These are phyloP conservation scores for Hypoxylon lienhwacheense DNA, from an alignment of 495 filamentous ascomycete genomes.

Conservation along the genomic window DNA sequence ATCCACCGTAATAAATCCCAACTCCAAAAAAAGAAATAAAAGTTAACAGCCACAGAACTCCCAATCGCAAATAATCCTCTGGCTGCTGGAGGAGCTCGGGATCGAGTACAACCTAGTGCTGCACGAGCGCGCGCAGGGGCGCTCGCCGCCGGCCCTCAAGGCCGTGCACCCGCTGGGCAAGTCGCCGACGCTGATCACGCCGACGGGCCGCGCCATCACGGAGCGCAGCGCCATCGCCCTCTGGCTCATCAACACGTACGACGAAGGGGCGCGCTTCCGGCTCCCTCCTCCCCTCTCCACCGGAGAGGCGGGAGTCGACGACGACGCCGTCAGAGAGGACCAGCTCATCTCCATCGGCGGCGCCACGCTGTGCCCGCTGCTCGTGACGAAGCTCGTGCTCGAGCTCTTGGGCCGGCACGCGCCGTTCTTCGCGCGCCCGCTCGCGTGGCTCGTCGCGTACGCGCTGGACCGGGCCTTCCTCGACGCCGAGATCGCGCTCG, in stretches of 20 bases:
- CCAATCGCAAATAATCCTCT: slow-evolving; percentile 42
- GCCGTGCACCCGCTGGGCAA: slow-evolving; percentile 33
- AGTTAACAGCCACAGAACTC: no score
- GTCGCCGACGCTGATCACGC: slow-evolving; percentile 33
- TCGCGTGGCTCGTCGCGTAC: neutral
- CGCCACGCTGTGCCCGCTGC: slow-evolving; percentile 9
- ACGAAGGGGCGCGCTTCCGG: slow-evolving; percentile 23
- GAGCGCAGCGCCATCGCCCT: slow-evolving; percentile 34
- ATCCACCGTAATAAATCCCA: neutral
- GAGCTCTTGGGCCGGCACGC: neutral
- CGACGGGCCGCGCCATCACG: slow-evolving; percentile 28
- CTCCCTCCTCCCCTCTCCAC: neutral
- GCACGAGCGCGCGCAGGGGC: slow-evolving; percentile 29
- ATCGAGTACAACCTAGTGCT: slow-evolving; percentile 42
- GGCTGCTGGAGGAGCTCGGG: slow-evolving; percentile 45
- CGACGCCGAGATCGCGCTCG: slow-evolving; percentile 11
- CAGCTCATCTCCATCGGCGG: slow-evolving; percentile 22
- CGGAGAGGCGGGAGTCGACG: neutral
- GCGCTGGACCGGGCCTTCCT: slow-evolving; percentile 11
- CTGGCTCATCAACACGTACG: slow-evolving; percentile 34
- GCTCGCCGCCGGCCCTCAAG: slow-evolving; percentile 27
- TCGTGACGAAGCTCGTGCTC: slow-evolving; percentile 19
- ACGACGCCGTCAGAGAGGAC: slow-evolving; percentile 36
- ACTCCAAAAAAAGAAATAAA: no score
- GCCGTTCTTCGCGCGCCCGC: slow-evolving; percentile 18